Percentiles rank a stretch among this genome's conserved stretches.
Conservation (phyloP, 129 eudicot genomes). For the Pulicaria dysenterica region DNA sequence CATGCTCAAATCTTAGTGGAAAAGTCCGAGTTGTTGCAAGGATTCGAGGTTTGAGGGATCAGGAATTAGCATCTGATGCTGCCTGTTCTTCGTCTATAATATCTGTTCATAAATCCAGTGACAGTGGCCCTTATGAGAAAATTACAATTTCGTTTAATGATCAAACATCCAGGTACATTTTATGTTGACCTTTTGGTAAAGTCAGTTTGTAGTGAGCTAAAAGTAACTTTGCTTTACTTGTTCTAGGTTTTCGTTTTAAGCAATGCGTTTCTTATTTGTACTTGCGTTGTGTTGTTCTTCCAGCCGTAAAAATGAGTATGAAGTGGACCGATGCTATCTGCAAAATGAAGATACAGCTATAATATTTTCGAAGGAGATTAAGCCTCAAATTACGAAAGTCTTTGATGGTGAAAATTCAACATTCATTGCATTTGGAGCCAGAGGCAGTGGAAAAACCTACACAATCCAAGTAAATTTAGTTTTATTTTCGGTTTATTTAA, state of each 20-base stretch:
- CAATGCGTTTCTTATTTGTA: neutral
- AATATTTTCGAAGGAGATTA: slow-evolving; percentile 60
- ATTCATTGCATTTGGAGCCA: slow-evolving; percentile 80
- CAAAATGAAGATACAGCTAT: slow-evolving; percentile 48
- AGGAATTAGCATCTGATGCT: slow-evolving; percentile 37
- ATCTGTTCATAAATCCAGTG: slow-evolving; percentile 38
- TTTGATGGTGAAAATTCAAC: slow-evolving; percentile 61
- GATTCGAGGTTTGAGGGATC: slow-evolving; percentile 55
- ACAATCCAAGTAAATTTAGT: slow-evolving; percentile 60
- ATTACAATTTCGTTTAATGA: slow-evolving; percentile 49
- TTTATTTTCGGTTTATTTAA: neutral
- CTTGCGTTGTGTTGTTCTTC: neutral
- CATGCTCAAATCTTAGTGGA: slow-evolving; percentile 31
- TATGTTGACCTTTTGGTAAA: neutral
- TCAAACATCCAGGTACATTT: slow-evolving; percentile 49
- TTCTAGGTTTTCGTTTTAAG: neutral
- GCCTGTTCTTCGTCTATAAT: slow-evolving; percentile 46
- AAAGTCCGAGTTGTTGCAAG: slow-evolving; percentile 65
- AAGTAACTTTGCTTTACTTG: neutral
- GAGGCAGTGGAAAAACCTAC: slow-evolving; percentile 84
- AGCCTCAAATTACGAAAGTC: slow-evolving; percentile 52
- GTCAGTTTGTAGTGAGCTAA: neutral
- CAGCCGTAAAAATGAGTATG: slow-evolving; percentile 64
- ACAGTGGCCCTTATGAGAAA: slow-evolving; percentile 31
- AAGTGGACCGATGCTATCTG: slow-evolving; percentile 67